Evolutionary conservation across 345 rosid species (phyloP).

Genomic region (Populus alba): DNA sequence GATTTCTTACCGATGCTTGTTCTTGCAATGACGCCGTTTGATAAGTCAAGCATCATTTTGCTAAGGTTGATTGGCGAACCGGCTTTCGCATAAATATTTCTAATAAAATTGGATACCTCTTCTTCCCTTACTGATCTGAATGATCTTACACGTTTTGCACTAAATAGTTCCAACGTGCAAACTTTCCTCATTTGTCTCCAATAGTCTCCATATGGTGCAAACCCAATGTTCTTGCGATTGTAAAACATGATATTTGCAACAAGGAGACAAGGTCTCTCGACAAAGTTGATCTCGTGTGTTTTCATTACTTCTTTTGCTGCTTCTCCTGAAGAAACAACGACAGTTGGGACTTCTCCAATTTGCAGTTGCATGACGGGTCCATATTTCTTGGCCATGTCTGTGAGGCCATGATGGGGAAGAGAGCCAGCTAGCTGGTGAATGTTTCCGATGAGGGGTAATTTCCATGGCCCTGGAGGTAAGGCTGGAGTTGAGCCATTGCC

Average conservation of each 20-base stretch:
- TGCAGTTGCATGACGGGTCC: background rate
- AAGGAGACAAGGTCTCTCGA: background rate
- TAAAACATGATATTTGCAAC: background rate
- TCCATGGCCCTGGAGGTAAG: background rate
- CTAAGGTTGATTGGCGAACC: conserved; percentile 25
- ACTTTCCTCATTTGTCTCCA: conserved; percentile 10
- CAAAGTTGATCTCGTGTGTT: conserved; percentile 3
- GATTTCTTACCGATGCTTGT: background rate
- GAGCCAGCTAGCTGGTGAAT: background rate
- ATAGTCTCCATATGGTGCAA: conserved; percentile 7
- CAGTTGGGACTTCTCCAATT: background rate
- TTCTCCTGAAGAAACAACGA: background rate
- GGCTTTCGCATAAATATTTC: background rate
- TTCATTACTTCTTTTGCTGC: background rate
- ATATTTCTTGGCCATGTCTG: background rate
- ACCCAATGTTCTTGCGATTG: background rate
- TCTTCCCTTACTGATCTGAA: conserved; percentile 6
- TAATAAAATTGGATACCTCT: background rate
- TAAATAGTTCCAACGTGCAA: background rate
- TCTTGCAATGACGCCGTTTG: background rate
- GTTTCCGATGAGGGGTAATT: background rate
- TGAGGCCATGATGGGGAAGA: background rate
- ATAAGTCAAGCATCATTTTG: background rate
- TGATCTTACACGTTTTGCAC: background rate
- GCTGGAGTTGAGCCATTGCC: background rate